Conservation (phyloP, 2,329 filamentous ascomycete species). For the Aspergillus novofumigatus region DNA sequence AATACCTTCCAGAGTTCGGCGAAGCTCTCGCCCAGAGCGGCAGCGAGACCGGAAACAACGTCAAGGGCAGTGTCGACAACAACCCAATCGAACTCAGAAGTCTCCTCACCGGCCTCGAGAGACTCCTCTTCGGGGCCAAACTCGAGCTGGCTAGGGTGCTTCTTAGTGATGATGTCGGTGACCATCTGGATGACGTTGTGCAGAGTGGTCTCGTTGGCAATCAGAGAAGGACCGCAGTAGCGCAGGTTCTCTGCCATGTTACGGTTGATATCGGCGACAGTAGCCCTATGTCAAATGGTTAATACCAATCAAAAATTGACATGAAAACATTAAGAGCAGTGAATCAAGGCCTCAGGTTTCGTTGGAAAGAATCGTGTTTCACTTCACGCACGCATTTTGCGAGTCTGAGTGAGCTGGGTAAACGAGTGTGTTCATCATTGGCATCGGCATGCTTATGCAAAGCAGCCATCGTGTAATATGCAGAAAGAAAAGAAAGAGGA, state of each 20-base stretch:
- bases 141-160: constrained; percentile 90
- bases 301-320: constrained; percentile 33
- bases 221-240: constrained; percentile 80
- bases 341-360: constrained; percentile 40
- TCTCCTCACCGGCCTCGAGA: constrained; percentile 67
- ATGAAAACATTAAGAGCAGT: constrained; percentile 16
- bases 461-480: constrained; percentile 10
- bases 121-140: constrained; percentile 77
- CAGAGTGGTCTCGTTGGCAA: constrained; percentile 68
- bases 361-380: constrained; percentile 63
- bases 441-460: background rate
- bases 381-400: constrained; percentile 76
- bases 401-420: constrained; percentile 99
- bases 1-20: constrained; percentile 92
- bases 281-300: constrained; percentile 57
- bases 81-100: constrained; percentile 96
- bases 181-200: constrained; percentile 73
- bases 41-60: constrained; percentile 77
- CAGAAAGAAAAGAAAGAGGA: constrained; percentile 16
- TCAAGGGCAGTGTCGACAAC: constrained; percentile 93
- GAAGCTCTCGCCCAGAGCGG: constrained; percentile 76
- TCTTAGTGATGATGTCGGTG: constrained; percentile 76
- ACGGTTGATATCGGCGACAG: constrained; percentile 92
- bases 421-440: constrained; percentile 80
- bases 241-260: constrained; percentile 88